These are phyloP conservation scores for Canna indica DNA, from an alignment of 176 grass and related monocot genomes.

Conservation along the genomic window DNA sequence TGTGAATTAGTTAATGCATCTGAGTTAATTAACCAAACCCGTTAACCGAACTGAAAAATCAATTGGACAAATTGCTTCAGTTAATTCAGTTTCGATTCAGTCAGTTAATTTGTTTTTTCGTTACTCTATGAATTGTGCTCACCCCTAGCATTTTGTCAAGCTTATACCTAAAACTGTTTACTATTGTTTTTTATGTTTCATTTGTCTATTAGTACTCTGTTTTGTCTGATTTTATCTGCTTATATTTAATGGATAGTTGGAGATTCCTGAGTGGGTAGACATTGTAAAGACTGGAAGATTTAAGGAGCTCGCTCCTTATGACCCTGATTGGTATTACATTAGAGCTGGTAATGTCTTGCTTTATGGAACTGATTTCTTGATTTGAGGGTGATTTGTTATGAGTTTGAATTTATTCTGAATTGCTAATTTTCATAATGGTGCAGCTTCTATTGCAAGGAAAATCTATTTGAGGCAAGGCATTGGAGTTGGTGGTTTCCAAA, in stretches of 20 bases:
- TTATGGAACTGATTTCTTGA: neutral
- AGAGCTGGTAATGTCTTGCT: slow-evolving; percentile 2
- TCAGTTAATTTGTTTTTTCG: no score
- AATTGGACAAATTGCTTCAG: no score
- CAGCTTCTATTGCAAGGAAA: slow-evolving; percentile 14
- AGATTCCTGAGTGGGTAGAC: slow-evolving; percentile 9
- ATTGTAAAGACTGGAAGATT: slow-evolving; percentile 8
- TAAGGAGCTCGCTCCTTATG: slow-evolving; percentile 9
- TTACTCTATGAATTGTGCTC: no score
- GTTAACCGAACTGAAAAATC: no score
- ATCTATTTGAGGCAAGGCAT: slow-evolving; percentile 9
- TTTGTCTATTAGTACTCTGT: neutral
- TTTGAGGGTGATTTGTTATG: neutral
- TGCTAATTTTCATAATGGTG: neutral
- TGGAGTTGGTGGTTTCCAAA: slow-evolving; percentile 13
- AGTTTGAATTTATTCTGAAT: neutral
- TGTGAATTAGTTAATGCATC: no score
- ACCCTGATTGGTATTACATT: slow-evolving; percentile 12
- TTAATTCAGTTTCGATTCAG: no score
- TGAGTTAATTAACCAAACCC: no score
- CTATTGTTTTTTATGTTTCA: neutral
- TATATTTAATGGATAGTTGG: neutral
- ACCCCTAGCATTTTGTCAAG: no score
- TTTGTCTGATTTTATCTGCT: neutral
- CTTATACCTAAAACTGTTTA: neutral